Evolutionary conservation across 768 basidiomycete species (phyloP), one percentile per base, ranked within the genome.

Genomic region (Gloeophyllum trabeum): DNA sequence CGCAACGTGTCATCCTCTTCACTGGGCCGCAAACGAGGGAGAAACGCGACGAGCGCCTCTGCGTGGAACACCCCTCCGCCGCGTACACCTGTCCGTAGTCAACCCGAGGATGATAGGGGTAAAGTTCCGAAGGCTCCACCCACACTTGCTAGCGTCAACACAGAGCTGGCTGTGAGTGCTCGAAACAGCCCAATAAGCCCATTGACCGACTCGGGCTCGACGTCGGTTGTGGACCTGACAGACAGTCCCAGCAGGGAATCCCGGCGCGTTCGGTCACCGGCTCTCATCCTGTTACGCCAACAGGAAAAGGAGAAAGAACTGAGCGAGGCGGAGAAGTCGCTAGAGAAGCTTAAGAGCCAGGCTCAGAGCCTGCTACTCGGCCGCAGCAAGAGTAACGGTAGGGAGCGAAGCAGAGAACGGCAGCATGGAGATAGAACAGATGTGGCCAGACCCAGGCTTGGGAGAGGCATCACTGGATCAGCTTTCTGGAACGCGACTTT

Each of bases 281-380:
- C n/a, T n/a, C n/a, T n/a, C n/a, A n/a, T n/a, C n/a, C n/a, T n/a
- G n/a, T n/a, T n/a, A n/a, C n/a, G n/a, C n/a, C n/a, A n/a, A n/a
- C n/a, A n/a, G n/a, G n/a, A n/a, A n/a, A n/a, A n/a, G n/a, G 66
- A 68, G 6, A 70, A 78, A 43, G 61, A 75, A 43, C 61, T 73
- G 3, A 84, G 81, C 46, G 78, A 75, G 7, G 81, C 82, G 0
- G 81, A 85, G 54, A 74, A 71, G 40, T 73, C 79, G 1, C 62
- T 85, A 10, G 81, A 81, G 50, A 76, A 81, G 46, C 62, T 82
- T 19, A 69, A 76, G 12, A 71, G 59, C 46, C 68, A 72, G 40
- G 75, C 77, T 45, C 58, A 71, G n/a, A n/a, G n/a, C n/a, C n/a
- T n/a, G n/a, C n/a, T n/a, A n/a, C n/a, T n/a, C n/a, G n/a, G n/a